phyloP scores from a whole-genome alignment of 768 basidiomycete species.

The Lactarius vividus region DNA sequence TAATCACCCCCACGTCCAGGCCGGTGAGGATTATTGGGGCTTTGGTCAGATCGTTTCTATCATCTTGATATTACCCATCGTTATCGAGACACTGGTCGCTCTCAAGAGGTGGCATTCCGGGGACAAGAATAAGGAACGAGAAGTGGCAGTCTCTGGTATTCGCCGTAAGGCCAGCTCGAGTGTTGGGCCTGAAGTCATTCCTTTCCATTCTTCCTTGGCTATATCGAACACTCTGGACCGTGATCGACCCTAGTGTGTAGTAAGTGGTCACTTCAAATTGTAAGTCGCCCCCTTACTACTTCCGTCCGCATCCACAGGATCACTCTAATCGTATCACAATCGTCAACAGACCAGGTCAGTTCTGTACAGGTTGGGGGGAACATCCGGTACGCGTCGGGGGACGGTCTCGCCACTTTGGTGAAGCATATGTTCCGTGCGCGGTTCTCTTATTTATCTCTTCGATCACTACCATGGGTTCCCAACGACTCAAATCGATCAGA shows the following conservation, averaged over 20 bases:
- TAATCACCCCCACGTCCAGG: neutral
- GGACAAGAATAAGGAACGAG: neutral
- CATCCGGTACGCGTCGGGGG: neutral
- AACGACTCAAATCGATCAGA: too few species aligned
- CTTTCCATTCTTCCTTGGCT: too few species aligned
- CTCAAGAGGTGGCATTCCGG: neutral
- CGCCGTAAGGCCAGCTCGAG: neutral
- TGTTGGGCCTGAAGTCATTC: neutral
- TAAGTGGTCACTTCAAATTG: too few species aligned
- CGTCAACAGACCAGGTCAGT: too few species aligned
- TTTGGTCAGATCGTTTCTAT: neutral
- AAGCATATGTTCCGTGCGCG: too few species aligned
- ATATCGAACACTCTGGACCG: too few species aligned
- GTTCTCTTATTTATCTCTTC: neutral
- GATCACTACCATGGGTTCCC: too few species aligned
- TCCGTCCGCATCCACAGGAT: too few species aligned
- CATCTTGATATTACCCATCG: neutral
- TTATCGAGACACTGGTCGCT: neutral
- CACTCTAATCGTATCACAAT: too few species aligned
- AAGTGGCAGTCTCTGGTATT: neutral
- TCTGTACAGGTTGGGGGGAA: too few species aligned
- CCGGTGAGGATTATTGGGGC: neutral
- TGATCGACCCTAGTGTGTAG: too few species aligned
- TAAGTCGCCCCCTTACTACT: too few species aligned
- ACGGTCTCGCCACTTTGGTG: neutral